phyloP scores from a whole-genome alignment of 1,139 yeast genomes.

The Sugiyamaella paludigena region DNA sequence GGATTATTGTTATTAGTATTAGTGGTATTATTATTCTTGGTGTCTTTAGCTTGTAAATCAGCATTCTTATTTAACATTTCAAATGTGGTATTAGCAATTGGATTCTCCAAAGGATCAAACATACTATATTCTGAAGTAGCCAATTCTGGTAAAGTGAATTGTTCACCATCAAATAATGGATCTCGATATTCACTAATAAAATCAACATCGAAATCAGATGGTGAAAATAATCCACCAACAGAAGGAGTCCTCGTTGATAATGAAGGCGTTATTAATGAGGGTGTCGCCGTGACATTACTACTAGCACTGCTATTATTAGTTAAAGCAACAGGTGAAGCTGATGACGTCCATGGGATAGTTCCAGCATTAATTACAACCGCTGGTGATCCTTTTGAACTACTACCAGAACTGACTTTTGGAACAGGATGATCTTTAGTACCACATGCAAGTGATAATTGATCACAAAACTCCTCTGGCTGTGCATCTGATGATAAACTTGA shows the following conservation, averaged over 20 bases:
- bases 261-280: constrained; percentile 11
- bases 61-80: constrained; percentile 18
- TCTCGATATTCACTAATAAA: constrained; percentile 38
- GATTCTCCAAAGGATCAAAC: constrained; percentile 56
- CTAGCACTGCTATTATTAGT: background rate
- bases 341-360: constrained; percentile 21
- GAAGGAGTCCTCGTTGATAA: background rate
- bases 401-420: constrained; percentile 44
- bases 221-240: constrained; percentile 19
- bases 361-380: constrained; percentile 25
- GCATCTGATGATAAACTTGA: constrained; percentile 12
- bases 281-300: constrained; percentile 1
- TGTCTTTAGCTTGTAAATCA: constrained; percentile 11
- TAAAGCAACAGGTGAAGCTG: constrained; percentile 16
- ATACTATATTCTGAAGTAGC: constrained; percentile 60
- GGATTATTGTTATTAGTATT: constrained; percentile 4
- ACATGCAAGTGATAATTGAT: constrained; percentile 73
- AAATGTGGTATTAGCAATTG: constrained; percentile 23
- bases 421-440: constrained; percentile 63
- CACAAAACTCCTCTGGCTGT: constrained; percentile 58
- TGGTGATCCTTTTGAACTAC: constrained; percentile 13
- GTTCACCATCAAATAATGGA: constrained; percentile 36
- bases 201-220: constrained; percentile 34
- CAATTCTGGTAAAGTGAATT: constrained; percentile 37
- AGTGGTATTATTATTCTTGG: constrained; percentile 1